phyloP scores from a whole-genome alignment of 768 basidiomycete genomes.

The Lactarius hengduanensis region DNA sequence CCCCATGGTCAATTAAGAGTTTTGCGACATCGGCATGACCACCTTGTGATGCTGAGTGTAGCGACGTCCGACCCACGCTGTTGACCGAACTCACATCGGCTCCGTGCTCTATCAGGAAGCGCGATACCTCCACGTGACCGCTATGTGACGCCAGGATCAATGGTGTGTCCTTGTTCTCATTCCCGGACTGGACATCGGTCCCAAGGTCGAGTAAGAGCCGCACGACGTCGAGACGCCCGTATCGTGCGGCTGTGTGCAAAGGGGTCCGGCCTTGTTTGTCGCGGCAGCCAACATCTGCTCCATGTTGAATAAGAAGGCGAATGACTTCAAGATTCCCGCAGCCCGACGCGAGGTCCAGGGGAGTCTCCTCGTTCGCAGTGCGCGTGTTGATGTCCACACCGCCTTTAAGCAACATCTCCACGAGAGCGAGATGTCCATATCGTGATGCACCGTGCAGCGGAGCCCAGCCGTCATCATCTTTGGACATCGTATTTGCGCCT shows the following conservation, averaged over 20 bases:
- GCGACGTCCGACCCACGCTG: not conserved
- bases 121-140: not conserved
- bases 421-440: not conserved
- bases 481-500: not conserved
- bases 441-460: not conserved
- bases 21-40: not conserved
- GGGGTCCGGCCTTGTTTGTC: not conserved
- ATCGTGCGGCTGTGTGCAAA: not conserved
- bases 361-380: not conserved
- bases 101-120: not conserved
- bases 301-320: not conserved
- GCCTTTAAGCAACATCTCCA: not conserved
- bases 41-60: not conserved
- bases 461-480: not conserved
- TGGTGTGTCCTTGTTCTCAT: not conserved
- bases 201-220: not conserved
- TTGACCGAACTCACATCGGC: not conserved
- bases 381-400: not conserved
- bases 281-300: not conserved
- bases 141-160: not conserved
- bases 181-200: not conserved
- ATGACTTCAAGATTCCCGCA: not conserved
- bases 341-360: not conserved
- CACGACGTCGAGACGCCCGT: not conserved
- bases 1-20: not conserved